Conservation (phyloP, 192 early-diverging fungal species). For the Chytriomyces hyalinus region DNA sequence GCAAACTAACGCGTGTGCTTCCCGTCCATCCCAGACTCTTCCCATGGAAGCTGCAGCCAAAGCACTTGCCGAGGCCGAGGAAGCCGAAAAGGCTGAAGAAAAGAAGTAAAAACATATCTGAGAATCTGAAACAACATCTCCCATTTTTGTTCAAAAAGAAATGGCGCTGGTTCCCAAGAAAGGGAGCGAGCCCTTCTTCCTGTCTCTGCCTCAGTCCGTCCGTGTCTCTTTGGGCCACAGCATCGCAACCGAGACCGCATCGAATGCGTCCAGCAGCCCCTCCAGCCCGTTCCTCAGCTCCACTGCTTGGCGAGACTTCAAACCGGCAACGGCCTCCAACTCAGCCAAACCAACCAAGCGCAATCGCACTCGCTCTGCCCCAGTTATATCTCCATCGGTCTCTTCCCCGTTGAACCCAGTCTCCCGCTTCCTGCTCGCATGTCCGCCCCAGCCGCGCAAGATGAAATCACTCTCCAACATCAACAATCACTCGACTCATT, state of each 20-base stretch:
- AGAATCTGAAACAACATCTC: neutral
- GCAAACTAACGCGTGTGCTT: neutral
- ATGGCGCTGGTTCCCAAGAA: neutral
- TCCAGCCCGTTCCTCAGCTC: neutral
- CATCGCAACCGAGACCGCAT: neutral
- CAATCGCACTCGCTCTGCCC: neutral
- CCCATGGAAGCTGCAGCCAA: slow-evolving; percentile 27
- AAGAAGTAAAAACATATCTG: neutral
- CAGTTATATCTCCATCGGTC: neutral
- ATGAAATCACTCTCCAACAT: neutral
- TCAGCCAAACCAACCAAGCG: neutral
- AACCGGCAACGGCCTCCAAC: neutral
- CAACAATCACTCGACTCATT: neutral
- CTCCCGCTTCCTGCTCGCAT: neutral
- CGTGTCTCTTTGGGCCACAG: neutral
- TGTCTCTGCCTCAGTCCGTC: neutral
- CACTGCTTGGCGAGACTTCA: neutral
- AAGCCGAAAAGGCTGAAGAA: neutral
- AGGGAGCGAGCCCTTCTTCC: neutral
- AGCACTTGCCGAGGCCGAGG: neutral
- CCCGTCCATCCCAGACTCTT: slow-evolving; percentile 12
- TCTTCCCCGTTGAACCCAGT: neutral
- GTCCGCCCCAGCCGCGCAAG: neutral
- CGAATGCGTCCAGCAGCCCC: neutral
- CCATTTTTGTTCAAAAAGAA: neutral